Evolutionary conservation across 352 stramenopile species (phyloP), one percentile per base, ranked within the genome.

Genomic region (Phytophthora melonis): DNA sequence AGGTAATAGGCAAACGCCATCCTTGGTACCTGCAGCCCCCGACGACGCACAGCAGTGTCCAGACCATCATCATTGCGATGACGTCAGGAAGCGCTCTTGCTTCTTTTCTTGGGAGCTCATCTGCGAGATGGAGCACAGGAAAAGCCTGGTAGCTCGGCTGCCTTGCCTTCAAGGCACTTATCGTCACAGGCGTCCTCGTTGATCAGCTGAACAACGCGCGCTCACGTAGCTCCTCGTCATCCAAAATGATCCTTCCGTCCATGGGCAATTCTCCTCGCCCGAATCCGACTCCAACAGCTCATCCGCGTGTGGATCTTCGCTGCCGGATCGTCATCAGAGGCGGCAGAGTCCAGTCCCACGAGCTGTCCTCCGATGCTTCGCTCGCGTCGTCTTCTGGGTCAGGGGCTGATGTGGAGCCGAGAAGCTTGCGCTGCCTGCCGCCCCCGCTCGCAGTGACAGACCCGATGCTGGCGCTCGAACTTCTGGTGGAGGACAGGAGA

Each of bases 1-100:
- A 63, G 19, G 43, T 55, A 64, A 41, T 43, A 64, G 5, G 23
- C 5, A 21, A 70, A 58, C 1, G 5, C 14, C 25, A 53, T 43
- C 11, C 63, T 27, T 14, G n/a, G 10, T 14, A 53, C 63, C 5
- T 54, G 41, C 25, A 25, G n/a, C n/a, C 53, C 25, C 41, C 27
- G 23, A 41, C 25, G 8, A 43, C 23, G 23, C 23, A 25, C 23
- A 25, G 23, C 23, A 25, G 23, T 70, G 11, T 63, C 39, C 4
- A 18, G n/a, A n/a, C n/a, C 27, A 36, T 52, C 23, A 25, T 25
- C 23, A 25, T 25, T 14, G 57, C 30, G 3, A 63, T 3, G 41
- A 30, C 18, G 54, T 58, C 7, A 52, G 7, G n/a, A n/a, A 21
- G n/a, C 43, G 11, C 27, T 59, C 30, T n/a, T 47, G 30, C 11